Conservation (phyloP, 208 protist genomes). For the Naegleria fowleri region DNA sequence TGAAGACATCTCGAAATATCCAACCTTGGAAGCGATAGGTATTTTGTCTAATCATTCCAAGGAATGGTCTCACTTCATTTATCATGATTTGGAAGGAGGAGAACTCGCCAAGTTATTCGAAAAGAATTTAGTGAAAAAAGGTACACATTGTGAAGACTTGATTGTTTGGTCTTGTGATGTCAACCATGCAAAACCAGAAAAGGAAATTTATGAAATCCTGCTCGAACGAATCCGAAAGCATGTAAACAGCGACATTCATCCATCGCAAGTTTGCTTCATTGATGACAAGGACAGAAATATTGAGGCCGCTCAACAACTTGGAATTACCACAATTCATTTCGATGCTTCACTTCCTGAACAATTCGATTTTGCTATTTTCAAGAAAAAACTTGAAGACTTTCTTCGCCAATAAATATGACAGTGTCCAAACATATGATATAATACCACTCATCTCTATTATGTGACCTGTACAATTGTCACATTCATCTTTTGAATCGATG, state of each 20-base stretch:
- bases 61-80: not conserved
- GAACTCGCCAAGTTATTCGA: not conserved
- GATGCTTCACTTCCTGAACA: not conserved
- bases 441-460: too few species aligned
- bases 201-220: not conserved
- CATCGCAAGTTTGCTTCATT: not conserved
- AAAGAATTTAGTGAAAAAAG: not conserved
- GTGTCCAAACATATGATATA: too few species aligned
- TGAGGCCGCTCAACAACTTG: not conserved
- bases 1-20: not conserved
- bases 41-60: slow-evolving; percentile 17
- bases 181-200: not conserved
- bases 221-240: not conserved
- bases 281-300: slow-evolving; percentile 16
- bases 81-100: not conserved
- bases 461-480: too few species aligned
- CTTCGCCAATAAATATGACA: not conserved
- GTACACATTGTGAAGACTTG: not conserved
- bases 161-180: not conserved
- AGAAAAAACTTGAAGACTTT: not conserved
- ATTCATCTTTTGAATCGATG: too few species aligned
- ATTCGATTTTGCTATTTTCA: not conserved
- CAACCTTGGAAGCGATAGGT: not conserved
- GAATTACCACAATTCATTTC: not conserved
- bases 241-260: not conserved